Base-by-base conservation (phyloP, 2,329 filamentous ascomycete species). In the Colletotrichum aenigma region DNA sequence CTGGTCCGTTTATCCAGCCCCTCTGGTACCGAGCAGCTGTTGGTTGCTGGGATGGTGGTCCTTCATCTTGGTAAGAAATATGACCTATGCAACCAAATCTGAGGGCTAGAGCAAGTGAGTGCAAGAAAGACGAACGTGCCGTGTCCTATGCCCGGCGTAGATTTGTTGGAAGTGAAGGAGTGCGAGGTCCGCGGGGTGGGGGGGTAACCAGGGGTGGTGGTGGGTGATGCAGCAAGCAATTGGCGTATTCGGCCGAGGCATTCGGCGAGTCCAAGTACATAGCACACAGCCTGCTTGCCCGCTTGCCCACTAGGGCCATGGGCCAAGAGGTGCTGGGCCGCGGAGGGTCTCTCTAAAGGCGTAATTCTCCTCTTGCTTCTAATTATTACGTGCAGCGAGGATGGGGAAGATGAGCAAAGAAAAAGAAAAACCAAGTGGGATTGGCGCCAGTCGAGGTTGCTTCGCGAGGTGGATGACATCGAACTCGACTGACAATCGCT, bases 321-420 rank as follows among this genome's bases (percentile, higher is more conserved):
- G 16, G 43, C 43, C 43, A 52, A 52, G 43, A 21, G n/a, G 18
- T 48, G 38, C 38, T 48, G 38, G 38, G 9, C 38, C 38, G 38
- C 43, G 43, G 43, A 24, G 43, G 43, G 43, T 52, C 43, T 48
- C 62, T 52, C 43, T 26, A 52, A 24, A 67, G 62, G 70, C 70
- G n/a, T 48, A 28, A 13, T 32, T 55, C 62, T 61, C 56, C 28
- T 71, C 52, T 70, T 61, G 24, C 36, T n/a, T 62, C 38, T 36
- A 32, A 26, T 30, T 24, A 68, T 73, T 75, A 55, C 73, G 38
- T 75, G 70, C 73, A 75, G 73, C 71, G 43, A 62, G 26, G 56
- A 70, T 48, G 56, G 56, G 56, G 34, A 75, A 65, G 73, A 73
- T 60, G 64, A 65, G 38, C 56, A 32, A 38, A 52, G n/a, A 10